These are phyloP conservation scores for Neurospora sp. DNA, from an alignment of 495 filamentous ascomycete species.

Conservation along the genomic window DNA sequence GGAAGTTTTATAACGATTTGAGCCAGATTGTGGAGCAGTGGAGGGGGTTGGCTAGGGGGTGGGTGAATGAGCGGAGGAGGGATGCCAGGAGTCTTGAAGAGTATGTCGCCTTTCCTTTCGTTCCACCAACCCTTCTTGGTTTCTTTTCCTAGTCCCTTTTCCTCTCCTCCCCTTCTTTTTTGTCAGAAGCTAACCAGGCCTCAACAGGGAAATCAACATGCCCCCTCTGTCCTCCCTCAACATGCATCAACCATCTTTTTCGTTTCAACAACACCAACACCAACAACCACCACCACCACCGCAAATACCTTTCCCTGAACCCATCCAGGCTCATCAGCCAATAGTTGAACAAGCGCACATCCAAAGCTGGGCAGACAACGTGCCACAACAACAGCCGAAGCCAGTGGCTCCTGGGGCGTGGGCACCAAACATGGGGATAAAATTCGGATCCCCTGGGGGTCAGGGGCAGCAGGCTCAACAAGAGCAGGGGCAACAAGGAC, in stretches of 20 bases:
- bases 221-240: conserved; percentile 37
- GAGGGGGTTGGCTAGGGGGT: conserved; percentile 65
- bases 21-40: conserved; percentile 66
- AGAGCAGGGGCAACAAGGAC: conserved; percentile 1
- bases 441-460: conserved; percentile 37
- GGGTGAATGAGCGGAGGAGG: conserved; percentile 66
- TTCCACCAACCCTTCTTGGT: neutral
- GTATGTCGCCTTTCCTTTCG: conserved; percentile 34
- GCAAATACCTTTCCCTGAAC: conserved; percentile 6
- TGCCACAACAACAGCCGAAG: conserved; percentile 43
- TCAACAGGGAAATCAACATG: conserved; percentile 36
- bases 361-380: conserved; percentile 38
- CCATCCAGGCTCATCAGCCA: conserved; percentile 15
- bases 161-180: no score
- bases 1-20: conserved; percentile 96
- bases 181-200: neutral
- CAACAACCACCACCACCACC: conserved; percentile 4
- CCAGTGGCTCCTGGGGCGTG: conserved; percentile 50
- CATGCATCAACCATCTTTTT: conserved; percentile 12
- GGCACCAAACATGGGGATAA: conserved; percentile 71
- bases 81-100: conserved; percentile 73
- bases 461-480: conserved; percentile 1
- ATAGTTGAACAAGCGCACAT: conserved; percentile 33
- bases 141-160: neutral
- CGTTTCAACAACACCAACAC: neutral